Evolutionary conservation across 306 rosid species (phyloP).

Genomic region (Casuarina equisetifolia): DNA sequence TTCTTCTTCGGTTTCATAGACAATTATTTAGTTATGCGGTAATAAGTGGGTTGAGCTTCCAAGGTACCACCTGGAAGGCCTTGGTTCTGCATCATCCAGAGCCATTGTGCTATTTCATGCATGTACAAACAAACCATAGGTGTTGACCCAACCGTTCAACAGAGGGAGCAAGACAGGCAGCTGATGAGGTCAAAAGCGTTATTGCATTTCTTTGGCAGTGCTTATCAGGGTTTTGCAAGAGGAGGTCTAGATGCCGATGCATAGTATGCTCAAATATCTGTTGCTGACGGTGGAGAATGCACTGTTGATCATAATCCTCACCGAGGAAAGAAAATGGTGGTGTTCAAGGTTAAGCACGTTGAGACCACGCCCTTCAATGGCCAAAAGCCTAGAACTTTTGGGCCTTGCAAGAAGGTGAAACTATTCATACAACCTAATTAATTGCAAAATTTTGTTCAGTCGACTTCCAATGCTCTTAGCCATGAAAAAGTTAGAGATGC

Average conservation of each 20-base stretch:
- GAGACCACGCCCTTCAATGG: no score
- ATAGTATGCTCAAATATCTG: slow-evolving; percentile 78
- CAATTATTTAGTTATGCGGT: neutral
- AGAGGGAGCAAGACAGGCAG: slow-evolving; percentile 95
- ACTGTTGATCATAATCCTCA: slow-evolving; percentile 52
- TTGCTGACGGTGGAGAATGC: slow-evolving; percentile 92
- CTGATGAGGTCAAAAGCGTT: slow-evolving; percentile 70
- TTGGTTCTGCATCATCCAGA: slow-evolving; percentile 91
- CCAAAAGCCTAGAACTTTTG: no score
- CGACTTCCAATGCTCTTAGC: no score
- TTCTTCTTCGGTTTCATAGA: no score
- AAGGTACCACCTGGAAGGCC: slow-evolving; percentile 97
- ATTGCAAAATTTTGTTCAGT: no score
- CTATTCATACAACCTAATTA: no score
- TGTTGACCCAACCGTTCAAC: slow-evolving; percentile 93
- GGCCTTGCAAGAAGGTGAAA: no score
- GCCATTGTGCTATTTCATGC: slow-evolving; percentile 89
- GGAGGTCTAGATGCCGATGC: slow-evolving; percentile 95
- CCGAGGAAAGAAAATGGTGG: no score
- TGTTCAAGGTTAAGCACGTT: no score
- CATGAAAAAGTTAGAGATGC: no score
- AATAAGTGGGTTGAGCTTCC: slow-evolving; percentile 83
- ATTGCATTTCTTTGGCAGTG: slow-evolving; percentile 98
- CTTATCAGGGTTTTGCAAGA: slow-evolving; percentile 99
- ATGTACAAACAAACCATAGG: slow-evolving; percentile 97